Evolutionary conservation across 2,329 filamentous ascomycete species (phyloP).

Genomic region (Colletotrichum phormii): DNA sequence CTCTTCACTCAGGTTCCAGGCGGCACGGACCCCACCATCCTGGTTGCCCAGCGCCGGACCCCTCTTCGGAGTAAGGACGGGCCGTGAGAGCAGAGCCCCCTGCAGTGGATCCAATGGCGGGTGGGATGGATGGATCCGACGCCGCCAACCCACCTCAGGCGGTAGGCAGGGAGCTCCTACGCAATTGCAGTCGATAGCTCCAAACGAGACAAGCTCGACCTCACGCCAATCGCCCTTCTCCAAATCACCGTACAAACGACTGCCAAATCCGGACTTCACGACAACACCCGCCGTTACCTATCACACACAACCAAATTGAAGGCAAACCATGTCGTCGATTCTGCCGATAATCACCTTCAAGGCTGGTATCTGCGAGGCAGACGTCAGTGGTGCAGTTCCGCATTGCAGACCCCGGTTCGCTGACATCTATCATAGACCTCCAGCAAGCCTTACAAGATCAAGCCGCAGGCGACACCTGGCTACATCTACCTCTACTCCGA

Average conservation of each 20-base stretch:
- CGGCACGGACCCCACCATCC: slow-evolving; percentile 34
- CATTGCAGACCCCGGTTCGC: slow-evolving; percentile 17
- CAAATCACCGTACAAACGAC: slow-evolving; percentile 14
- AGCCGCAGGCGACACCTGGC: slow-evolving; percentile 77
- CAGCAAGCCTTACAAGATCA: slow-evolving; percentile 76
- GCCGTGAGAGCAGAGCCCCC: slow-evolving; percentile 18
- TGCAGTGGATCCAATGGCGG: neutral
- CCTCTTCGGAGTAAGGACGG: slow-evolving; percentile 39
- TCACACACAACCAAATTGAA: slow-evolving; percentile 21
- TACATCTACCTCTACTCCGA: slow-evolving; percentile 94
- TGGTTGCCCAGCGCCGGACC: slow-evolving; percentile 30
- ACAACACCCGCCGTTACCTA: neutral
- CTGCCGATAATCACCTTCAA: slow-evolving; percentile 94
- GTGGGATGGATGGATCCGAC: neutral
- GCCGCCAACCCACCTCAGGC: slow-evolving; percentile 23
- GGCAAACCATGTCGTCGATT: slow-evolving; percentile 75
- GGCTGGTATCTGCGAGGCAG: slow-evolving; percentile 87
- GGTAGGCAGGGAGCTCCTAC: slow-evolving; percentile 36
- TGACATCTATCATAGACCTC: slow-evolving; percentile 51
- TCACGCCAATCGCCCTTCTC: slow-evolving; percentile 22
- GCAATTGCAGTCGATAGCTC: slow-evolving; percentile 35
- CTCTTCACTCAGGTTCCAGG: slow-evolving; percentile 26
- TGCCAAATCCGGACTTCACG: neutral
- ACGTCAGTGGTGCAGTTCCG: slow-evolving; percentile 68
- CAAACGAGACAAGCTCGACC: slow-evolving; percentile 23